Percentiles rank a stretch among this genome's conserved stretches.
These are phyloP conservation scores for Penicillium sp. DNA, from an alignment of 2,329 filamentous ascomycete species.

Conservation along the genomic window DNA sequence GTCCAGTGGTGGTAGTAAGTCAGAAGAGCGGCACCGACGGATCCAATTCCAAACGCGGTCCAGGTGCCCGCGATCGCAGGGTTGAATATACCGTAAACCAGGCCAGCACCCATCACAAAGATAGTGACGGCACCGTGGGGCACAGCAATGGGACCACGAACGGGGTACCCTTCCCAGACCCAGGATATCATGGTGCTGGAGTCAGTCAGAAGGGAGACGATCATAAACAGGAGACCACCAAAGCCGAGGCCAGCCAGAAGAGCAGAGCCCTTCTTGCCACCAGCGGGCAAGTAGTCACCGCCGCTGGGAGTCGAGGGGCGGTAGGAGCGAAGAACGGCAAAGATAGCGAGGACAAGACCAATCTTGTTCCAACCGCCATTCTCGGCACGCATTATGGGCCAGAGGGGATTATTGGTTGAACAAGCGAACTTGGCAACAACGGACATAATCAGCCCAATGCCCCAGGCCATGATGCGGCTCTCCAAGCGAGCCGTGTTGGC, in stretches of 20 bases:
- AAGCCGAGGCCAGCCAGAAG: slow-evolving; percentile 75
- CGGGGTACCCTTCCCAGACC: slow-evolving; percentile 96
- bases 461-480: slow-evolving; percentile 76
- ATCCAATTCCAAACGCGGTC: slow-evolving; percentile 77
- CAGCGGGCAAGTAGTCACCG: slow-evolving; percentile 53
- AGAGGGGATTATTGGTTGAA: slow-evolving; percentile 93
- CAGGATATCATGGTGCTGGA: slow-evolving; percentile 98
- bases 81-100: slow-evolving; percentile 73
- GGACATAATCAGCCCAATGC: slow-evolving; percentile 79
- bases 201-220: slow-evolving; percentile 92
- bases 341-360: slow-evolving; percentile 72
- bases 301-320: slow-evolving; percentile 60
- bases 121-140: slow-evolving; percentile 90
- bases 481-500: slow-evolving; percentile 75
- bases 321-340: slow-evolving; percentile 76
- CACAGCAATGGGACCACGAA: slow-evolving; percentile 81
- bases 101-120: slow-evolving; percentile 79
- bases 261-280: slow-evolving; percentile 66
- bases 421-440: slow-evolving; percentile 90
- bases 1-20: slow-evolving; percentile 80
- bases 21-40: slow-evolving; percentile 74
- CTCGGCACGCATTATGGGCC: slow-evolving; percentile 85
- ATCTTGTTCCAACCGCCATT: slow-evolving; percentile 93
- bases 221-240: slow-evolving; percentile 79
- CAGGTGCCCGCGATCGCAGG: slow-evolving; percentile 74